Conservation (phyloP, 495 filamentous ascomycete genomes). For the Monascus purpureus region DNA sequence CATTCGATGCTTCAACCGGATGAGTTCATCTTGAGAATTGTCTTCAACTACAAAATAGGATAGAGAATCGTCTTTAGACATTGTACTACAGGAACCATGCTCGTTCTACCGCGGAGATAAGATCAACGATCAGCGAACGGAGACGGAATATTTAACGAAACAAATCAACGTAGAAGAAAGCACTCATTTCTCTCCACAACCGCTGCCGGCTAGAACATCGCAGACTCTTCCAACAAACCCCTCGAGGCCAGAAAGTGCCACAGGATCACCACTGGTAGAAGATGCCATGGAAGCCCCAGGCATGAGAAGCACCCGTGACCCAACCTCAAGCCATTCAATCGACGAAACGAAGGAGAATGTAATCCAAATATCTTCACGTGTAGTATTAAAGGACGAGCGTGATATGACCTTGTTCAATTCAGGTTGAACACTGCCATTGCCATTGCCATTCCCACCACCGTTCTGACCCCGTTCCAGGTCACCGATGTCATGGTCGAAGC, state of each 20-base stretch:
- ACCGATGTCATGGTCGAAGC: constrained; percentile 43
- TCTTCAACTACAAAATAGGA: too few relatives aligned
- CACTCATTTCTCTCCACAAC: constrained; percentile 1
- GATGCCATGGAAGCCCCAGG: constrained; percentile 36
- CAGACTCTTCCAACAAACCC: constrained; percentile 34
- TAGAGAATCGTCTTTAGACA: too few relatives aligned
- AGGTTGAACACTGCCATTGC: constrained; percentile 4
- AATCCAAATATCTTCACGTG: constrained; percentile 41
- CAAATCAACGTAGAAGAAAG: too few relatives aligned
- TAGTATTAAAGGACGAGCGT: constrained; percentile 10
- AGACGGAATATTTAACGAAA: too few relatives aligned
- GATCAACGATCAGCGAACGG: too few relatives aligned
- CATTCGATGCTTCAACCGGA: too few relatives aligned
- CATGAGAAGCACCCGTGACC: constrained; percentile 65
- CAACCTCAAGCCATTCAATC: constrained; percentile 77
- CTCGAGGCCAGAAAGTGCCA: constrained; percentile 25
- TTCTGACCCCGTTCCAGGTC: constrained; percentile 15
- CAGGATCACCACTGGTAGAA: constrained; percentile 16
- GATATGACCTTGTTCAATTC: constrained; percentile 16
- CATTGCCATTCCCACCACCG: neutral
- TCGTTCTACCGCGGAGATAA: too few relatives aligned
- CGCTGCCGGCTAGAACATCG: constrained; percentile 19
- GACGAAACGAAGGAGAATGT: constrained; percentile 61
- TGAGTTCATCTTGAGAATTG: too few relatives aligned
- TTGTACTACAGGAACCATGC: too few relatives aligned